These are phyloP conservation scores for Cladophialophora exuberans DNA, from an alignment of 2,329 filamentous ascomycete genomes.

Conservation along the genomic window DNA sequence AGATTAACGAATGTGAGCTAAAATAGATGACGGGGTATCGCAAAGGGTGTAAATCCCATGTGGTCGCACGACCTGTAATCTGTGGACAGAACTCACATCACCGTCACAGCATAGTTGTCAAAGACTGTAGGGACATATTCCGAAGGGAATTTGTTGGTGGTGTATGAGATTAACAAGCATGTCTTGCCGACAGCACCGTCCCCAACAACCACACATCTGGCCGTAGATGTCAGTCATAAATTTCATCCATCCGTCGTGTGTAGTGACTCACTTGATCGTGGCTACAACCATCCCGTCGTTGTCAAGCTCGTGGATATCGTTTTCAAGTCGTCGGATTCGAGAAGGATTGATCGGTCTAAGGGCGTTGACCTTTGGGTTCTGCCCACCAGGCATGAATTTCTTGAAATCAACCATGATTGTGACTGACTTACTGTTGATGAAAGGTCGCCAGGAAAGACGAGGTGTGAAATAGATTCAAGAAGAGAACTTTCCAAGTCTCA, in stretches of 20 bases:
- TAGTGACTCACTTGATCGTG: constrained; percentile 64
- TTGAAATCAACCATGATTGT: constrained; percentile 14
- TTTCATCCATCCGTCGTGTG: constrained; percentile 15
- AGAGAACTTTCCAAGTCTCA: constrained; percentile 1
- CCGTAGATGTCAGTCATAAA: constrained; percentile 30
- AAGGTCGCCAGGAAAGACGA: constrained; percentile 6
- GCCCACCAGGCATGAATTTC: constrained; percentile 1
- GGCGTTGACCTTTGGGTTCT: constrained; percentile 16
- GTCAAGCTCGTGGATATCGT: constrained; percentile 14
- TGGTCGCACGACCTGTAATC: background rate
- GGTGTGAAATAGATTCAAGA: background rate
- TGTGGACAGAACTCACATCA: constrained; percentile 73
- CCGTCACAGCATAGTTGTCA: constrained; percentile 99
- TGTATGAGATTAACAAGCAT: constrained; percentile 98
- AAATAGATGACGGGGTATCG: background rate
- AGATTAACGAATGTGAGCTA: background rate
- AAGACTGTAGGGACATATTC: constrained; percentile 99
- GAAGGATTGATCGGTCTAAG: constrained; percentile 13
- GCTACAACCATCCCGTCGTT: constrained; percentile 59
- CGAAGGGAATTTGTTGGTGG: constrained; percentile 98
- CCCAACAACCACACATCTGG: constrained; percentile 95
- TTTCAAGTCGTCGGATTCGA: constrained; percentile 17
- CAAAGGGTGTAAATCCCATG: background rate
- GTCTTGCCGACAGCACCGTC: constrained; percentile 99
- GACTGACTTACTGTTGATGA: constrained; percentile 14